These are phyloP conservation scores for Trametes punicea DNA, from an alignment of 768 basidiomycete species.

Conservation along the genomic window DNA sequence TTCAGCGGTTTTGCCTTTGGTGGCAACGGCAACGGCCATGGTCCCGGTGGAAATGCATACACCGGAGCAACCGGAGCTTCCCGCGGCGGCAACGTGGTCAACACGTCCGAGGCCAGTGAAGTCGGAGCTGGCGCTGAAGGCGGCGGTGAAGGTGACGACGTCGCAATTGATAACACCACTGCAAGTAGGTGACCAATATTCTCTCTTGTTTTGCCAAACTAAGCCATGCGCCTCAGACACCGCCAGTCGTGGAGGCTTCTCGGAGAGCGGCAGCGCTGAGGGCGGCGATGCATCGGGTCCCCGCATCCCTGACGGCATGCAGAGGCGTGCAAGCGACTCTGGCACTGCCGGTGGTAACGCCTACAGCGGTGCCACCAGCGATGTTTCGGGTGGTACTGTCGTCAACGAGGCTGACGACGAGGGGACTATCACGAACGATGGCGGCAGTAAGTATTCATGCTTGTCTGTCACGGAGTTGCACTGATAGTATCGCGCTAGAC, in stretches of 20 bases:
- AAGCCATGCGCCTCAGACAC: background rate
- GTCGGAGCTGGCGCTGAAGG: background rate
- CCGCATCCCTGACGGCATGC: background rate
- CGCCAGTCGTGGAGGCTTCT: slow-evolving; percentile 16
- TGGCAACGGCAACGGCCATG: slow-evolving; percentile 21
- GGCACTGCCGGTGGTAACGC: slow-evolving; percentile 25
- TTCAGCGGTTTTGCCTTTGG: slow-evolving; percentile 21
- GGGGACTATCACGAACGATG: slow-evolving; percentile 12
- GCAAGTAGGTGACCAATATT: slow-evolving; percentile 1
- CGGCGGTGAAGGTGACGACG: background rate
- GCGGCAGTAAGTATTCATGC: slow-evolving; percentile 11
- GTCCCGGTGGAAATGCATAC: slow-evolving; percentile 24
- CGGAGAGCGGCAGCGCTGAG: slow-evolving; percentile 19
- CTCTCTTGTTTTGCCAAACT: background rate
- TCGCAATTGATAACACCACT: slow-evolving; percentile 14
- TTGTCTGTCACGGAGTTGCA: too few species aligned
- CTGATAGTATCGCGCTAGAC: background rate
- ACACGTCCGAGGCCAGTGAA: background rate
- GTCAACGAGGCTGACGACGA: slow-evolving; percentile 14
- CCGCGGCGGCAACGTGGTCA: slow-evolving; percentile 18
- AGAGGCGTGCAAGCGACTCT: slow-evolving; percentile 18
- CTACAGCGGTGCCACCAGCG: slow-evolving; percentile 21
- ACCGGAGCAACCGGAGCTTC: slow-evolving; percentile 15
- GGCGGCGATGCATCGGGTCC: slow-evolving; percentile 16
- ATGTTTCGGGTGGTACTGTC: slow-evolving; percentile 19